Conservation (phyloP, 352 stramenopile genomes). For the Hyaloperonospora arabidopsidis region DNA sequence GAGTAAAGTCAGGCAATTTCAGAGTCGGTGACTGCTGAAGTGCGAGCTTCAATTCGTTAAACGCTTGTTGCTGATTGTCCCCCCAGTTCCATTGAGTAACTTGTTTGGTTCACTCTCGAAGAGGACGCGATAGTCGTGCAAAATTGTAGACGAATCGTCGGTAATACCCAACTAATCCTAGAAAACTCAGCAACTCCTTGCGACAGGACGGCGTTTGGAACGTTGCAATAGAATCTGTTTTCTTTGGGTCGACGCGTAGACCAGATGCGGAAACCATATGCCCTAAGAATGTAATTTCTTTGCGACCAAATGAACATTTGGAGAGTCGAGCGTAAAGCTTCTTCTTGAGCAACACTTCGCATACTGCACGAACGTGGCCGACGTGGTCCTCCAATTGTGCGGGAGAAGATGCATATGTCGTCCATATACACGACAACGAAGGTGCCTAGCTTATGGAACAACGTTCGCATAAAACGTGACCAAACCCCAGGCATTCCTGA, state of each 20-base stretch:
- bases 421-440: slow-evolving; percentile 10
- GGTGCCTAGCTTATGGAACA: background rate
- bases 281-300: background rate
- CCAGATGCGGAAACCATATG: too few species aligned
- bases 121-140: background rate
- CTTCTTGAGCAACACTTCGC: background rate
- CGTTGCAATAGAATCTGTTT: background rate
- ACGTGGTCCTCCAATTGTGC: slow-evolving; percentile 6
- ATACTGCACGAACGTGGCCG: background rate
- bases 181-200: background rate
- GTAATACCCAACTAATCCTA: background rate
- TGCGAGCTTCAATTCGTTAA: too few species aligned
- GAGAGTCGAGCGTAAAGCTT: background rate
- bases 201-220: background rate
- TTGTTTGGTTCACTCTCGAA: background rate
- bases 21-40: too few species aligned
- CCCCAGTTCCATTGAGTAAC: background rate
- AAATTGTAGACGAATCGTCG: too few species aligned
- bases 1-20: too few species aligned
- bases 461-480: slow-evolving; percentile 3
- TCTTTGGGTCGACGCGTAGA: too few species aligned
- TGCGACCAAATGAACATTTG: slow-evolving; percentile 3
- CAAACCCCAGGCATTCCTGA: slow-evolving; percentile 6
- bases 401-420: slow-evolving; percentile 9
- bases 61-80: too few species aligned